Evolutionary conservation across 495 filamentous ascomycete genomes (phyloP).

Genomic region (Hypoxylon intermedium): DNA sequence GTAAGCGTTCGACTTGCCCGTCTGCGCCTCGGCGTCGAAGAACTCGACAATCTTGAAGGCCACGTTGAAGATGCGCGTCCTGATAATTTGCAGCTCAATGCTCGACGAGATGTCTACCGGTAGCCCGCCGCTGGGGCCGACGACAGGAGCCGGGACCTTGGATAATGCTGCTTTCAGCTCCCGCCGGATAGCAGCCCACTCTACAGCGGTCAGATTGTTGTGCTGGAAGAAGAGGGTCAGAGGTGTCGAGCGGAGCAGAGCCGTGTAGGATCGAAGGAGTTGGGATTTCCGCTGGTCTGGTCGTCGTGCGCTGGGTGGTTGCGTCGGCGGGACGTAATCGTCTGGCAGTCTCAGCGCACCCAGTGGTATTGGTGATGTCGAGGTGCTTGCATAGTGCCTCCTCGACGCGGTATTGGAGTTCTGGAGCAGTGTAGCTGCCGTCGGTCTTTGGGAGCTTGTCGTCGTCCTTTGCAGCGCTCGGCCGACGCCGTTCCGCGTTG

Average conservation of each 20-base stretch:
- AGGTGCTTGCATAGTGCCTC: constrained; percentile 48
- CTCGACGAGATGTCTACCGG: constrained; percentile 49
- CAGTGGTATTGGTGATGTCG: constrained; percentile 54
- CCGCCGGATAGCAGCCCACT: constrained; percentile 87
- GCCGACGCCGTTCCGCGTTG: constrained; percentile 32
- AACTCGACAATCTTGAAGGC: constrained; percentile 87
- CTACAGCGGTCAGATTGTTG: constrained; percentile 86
- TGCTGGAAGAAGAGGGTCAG: constrained; percentile 94
- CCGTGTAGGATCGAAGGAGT: constrained; percentile 90
- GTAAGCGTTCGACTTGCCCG: constrained; percentile 58
- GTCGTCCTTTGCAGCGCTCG: constrained; percentile 28
- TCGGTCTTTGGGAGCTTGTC: constrained; percentile 21
- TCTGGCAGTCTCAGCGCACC: constrained; percentile 58
- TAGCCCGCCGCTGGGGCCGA: constrained; percentile 17
- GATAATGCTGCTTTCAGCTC: constrained; percentile 74
- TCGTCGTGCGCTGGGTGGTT: constrained; percentile 87
- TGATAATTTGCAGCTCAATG: constrained; percentile 80
- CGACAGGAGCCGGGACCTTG: constrained; percentile 56
- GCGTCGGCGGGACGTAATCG: constrained; percentile 69
- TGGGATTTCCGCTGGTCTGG: constrained; percentile 92
- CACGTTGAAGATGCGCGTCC: constrained; percentile 85
- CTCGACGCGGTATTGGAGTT: constrained; percentile 37
- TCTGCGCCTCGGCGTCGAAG: constrained; percentile 68
- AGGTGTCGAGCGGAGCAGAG: constrained; percentile 85
- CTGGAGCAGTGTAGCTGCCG: constrained; percentile 17